These are phyloP conservation scores for Eutypa lata DNA, from an alignment of 2,329 filamentous ascomycete species.

Conservation along the genomic window DNA sequence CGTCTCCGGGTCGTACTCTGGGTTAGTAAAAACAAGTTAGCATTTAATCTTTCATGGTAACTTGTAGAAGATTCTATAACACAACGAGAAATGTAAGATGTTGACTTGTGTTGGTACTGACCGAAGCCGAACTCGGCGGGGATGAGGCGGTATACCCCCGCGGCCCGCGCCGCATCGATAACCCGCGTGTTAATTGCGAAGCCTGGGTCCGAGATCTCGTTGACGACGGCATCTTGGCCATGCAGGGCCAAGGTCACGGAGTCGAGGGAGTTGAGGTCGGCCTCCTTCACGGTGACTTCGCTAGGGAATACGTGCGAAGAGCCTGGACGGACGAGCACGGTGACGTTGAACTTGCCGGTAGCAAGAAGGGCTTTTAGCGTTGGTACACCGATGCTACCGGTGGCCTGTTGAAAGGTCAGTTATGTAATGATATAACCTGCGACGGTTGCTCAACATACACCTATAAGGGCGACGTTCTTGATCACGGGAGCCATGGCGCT, in stretches of 20 bases:
- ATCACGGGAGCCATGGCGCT: neutral
- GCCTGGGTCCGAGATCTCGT: neutral
- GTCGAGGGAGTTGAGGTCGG: neutral
- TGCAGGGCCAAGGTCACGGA: neutral
- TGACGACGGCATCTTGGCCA: slow-evolving; percentile 3
- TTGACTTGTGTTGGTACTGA: too few relatives aligned
- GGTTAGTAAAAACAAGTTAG: too few relatives aligned
- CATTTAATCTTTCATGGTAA: too few relatives aligned
- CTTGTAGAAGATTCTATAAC: too few relatives aligned
- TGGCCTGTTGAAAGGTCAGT: slow-evolving; percentile 4
- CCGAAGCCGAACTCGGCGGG: slow-evolving; percentile 25
- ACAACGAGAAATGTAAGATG: too few relatives aligned
- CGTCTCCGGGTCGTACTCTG: slow-evolving; percentile 4
- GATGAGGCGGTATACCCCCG: slow-evolving; percentile 17
- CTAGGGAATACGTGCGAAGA: slow-evolving; percentile 2
- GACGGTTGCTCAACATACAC: neutral
- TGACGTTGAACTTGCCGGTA: slow-evolving; percentile 1
- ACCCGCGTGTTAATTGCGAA: neutral
- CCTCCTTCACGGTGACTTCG: slow-evolving; percentile 1
- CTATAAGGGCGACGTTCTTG: slow-evolving; percentile 3
- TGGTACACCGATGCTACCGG: slow-evolving; percentile 2
- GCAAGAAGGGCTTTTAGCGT: slow-evolving; percentile 2
- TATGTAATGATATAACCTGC: too few relatives aligned
- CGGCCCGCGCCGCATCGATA: neutral
- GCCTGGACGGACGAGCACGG: slow-evolving; percentile 1